Evolutionary conservation across 108 stramenopile species (phyloP), one percentile per base, ranked within the genome.

Genomic region (Aurantiochytrium sp.): DNA sequence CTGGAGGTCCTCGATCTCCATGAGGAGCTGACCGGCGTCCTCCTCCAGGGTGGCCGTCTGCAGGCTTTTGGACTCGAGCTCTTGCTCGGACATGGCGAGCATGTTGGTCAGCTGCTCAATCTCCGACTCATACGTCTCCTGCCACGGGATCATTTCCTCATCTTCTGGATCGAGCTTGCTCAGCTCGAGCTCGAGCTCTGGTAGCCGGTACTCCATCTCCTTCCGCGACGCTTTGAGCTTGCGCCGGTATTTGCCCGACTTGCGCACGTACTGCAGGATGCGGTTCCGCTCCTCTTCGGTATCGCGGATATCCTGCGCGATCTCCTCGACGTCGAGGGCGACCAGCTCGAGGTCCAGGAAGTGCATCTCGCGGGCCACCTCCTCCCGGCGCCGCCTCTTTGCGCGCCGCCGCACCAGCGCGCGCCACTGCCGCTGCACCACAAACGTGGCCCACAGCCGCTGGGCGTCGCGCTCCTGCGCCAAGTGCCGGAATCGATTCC

Each of bases 131-230:
- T 22, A 81, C 10, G 73, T 24, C 45, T 81, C 73, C 45, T 48
- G n/a, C 73, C 73, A 81, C 17, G 73, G 73, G 12, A 81, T 41
- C 21, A 19, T 24, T 6, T 22, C 39, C 73, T 81, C 73, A 17
- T 81, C 73, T 6, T 81, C 73, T 17, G 24, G 39, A 24, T 81
- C 73, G 12, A 81, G 45, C 39, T 81, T 81, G 27, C 12, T 27
- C 19, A 81, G 73, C 73, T 81, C 73, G 24, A 81, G 73, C 73
- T 81, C 73, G 19, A 81, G 42, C 39, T 81, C 73, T 6, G 73
- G 73, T 12, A 81, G 39, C 12, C 73, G 73, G 19, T 48, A 48
- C 30, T 81, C 73, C 73, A 81, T 81, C 42, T 81, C 73, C 21
- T 15, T 22, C 6, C 39, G 39, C 24, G 42, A 12, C 0, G 45